Conservation (phyloP, 441 rosid genomes). For the Eruca vesicaria region DNA sequence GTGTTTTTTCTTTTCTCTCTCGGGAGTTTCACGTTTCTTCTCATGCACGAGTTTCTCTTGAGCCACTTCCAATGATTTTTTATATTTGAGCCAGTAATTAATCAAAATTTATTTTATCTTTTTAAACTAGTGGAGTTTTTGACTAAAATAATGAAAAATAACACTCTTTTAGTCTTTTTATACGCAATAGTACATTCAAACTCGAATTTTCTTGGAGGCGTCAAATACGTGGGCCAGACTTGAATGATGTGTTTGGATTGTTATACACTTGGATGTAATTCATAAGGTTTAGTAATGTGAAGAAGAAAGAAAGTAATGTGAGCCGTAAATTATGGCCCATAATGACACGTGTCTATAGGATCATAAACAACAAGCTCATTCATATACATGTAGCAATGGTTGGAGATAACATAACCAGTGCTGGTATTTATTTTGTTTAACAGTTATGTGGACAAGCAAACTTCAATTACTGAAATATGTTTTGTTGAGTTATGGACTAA, state of each 20-base stretch:
- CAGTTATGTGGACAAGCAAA: no score
- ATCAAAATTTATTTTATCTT: background rate
- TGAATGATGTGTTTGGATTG: background rate
- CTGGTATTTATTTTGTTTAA: no score
- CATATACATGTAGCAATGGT: background rate
- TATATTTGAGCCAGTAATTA: background rate
- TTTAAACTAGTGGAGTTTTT: background rate
- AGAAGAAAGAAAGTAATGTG: no score
- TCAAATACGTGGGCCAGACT: background rate
- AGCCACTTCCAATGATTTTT: conserved; percentile 28
- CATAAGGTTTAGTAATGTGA: background rate
- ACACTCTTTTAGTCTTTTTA: background rate
- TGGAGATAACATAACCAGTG: no score
- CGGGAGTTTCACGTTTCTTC: conserved; percentile 21
- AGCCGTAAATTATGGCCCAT: no score
- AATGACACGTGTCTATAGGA: background rate
- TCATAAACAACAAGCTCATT: background rate
- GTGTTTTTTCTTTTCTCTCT: background rate
- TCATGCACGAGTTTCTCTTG: conserved; percentile 12
- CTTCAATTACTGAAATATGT: no score
- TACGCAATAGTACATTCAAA: background rate
- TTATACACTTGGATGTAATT: background rate
- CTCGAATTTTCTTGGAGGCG: background rate
- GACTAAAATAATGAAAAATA: no score
- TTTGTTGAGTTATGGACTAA: no score